Base-by-base conservation (phyloP, 2,329 filamentous ascomycete genomes). In the Paracorniculantispora psalliotae region DNA sequence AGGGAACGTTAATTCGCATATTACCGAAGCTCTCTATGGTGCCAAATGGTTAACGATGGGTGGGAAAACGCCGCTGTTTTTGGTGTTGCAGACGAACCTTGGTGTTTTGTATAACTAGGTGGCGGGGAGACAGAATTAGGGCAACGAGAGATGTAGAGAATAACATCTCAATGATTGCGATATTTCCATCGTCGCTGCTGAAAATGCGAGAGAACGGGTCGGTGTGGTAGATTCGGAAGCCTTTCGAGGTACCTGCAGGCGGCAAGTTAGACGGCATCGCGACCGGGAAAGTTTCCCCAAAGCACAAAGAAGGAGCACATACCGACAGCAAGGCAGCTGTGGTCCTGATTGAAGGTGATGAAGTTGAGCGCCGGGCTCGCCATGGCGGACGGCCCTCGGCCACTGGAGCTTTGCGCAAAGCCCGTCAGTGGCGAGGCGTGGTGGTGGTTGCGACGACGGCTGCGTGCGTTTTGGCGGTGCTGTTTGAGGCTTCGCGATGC, bases 281-380 rank as follows among this genome's bases (percentile, higher is more conserved):
- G 23, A 37, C 17, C 3, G 13, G 37, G 25, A 13, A 57, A 33
- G 30, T 33, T 4, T 3, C 2, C 21, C 17, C 17, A 15, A n/a
- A 25, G 30, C 12, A 13, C 12, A 17, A 37, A 25, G 25, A n/a
- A 12, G 21, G 23, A 15, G 1, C 12, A 23, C 59, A 75, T 80
- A 92, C 91, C 93, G 67, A 99, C 92, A 78, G 93, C 93, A 64
- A 99, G 82, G 75, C 93, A 93, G 82, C 90, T 96, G 79, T 96
- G 92, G 80, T 99, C 94, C 80, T 99, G 94, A 76, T 99, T 99
- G 77, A 97, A 99, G 44, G 93, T 97, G 68, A 99, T 91, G 77
- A 96, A 99, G 76, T 99, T 99, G 79, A 97, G 91, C 51, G 86
- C 78, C 72, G 88, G 87, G 64, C 71, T 81, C 63, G 86, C 77